phyloP scores from a whole-genome alignment of 2,329 filamentous ascomycete genomes.

The Chaetomium sp. region DNA sequence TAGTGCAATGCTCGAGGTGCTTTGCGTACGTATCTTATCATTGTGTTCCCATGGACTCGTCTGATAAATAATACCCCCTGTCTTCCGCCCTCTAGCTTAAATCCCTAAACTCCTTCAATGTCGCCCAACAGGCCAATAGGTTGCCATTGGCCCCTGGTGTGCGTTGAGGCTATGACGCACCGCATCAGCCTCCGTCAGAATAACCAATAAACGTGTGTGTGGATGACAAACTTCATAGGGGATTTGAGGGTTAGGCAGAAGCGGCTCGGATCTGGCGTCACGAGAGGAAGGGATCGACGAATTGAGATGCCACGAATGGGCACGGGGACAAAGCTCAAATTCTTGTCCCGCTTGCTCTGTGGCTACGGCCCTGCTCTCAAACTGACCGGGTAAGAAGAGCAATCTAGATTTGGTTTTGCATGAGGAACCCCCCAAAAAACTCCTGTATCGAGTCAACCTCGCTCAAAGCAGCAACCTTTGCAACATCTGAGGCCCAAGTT shows the following conservation, averaged over 20 bases:
- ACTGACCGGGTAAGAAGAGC: not conserved
- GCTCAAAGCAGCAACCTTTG: slow-evolving; percentile 25
- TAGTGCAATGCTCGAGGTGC: not conserved
- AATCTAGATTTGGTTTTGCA: not conserved
- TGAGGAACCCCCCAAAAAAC: slow-evolving; percentile 27
- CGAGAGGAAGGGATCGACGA: not conserved
- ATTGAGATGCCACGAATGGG: not conserved
- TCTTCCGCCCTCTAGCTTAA: too few species aligned
- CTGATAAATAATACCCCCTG: too few species aligned
- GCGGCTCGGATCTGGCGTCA: too few species aligned
- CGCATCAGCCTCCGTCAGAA: not conserved
- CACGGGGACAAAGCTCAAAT: not conserved
- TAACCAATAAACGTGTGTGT: too few species aligned
- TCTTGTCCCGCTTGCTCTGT: not conserved
- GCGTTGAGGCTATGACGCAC: not conserved
- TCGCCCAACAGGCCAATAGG: not conserved
- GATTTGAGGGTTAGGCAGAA: not conserved
- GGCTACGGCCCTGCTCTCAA: too few species aligned
- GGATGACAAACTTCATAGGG: not conserved
- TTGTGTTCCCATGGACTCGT: too few species aligned
- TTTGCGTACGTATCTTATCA: not conserved
- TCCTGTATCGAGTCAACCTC: slow-evolving; percentile 24
- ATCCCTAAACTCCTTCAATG: too few species aligned
- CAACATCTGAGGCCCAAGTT: slow-evolving; percentile 25
- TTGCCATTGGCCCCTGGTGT: not conserved